A percentile compares a stretch with the other conserved stretches of the same genome.
Conservation (phyloP, 345 rosid species). For the Brassica incana region DNA sequence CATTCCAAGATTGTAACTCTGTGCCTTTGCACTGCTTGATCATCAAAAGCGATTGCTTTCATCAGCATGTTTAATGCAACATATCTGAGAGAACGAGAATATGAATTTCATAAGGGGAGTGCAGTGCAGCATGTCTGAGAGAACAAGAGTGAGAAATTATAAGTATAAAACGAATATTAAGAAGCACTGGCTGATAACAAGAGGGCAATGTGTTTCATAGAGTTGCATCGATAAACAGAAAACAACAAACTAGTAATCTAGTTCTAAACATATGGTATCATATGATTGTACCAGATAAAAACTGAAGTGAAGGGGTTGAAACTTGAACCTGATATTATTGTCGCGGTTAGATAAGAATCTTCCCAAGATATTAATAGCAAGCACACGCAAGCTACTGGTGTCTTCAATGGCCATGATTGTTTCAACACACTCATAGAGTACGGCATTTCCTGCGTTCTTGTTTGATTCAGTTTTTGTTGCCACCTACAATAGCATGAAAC, state of each 20-base stretch:
- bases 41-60: slow-evolving; percentile 86
- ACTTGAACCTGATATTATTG: slow-evolving; percentile 87
- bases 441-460: slow-evolving; percentile 99
- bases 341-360: slow-evolving; percentile 97
- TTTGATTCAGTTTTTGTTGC: slow-evolving; percentile 98
- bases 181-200: slow-evolving; percentile 8
- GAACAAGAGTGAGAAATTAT: slow-evolving; percentile 15
- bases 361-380: slow-evolving; percentile 97
- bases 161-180: slow-evolving; percentile 21
- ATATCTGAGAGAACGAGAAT: slow-evolving; percentile 53
- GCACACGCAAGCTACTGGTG: slow-evolving; percentile 93
- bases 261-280: slow-evolving; percentile 3
- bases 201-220: slow-evolving; percentile 10
- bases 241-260: background rate
- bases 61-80: slow-evolving; percentile 97
- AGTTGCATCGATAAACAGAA: background rate
- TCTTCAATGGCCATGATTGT: slow-evolving; percentile 99
- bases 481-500: slow-evolving; percentile 57
- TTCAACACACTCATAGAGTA: slow-evolving; percentile 94
- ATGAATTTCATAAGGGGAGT: slow-evolving; percentile 24
- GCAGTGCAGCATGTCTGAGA: slow-evolving; percentile 78
- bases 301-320: slow-evolving; percentile 3
- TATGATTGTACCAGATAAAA: background rate
- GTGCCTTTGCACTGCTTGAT: slow-evolving; percentile 97
- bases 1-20: slow-evolving; percentile 96